Conservation (phyloP, 2,329 filamentous ascomycete species). For the Pleoardoris graminearum region DNA sequence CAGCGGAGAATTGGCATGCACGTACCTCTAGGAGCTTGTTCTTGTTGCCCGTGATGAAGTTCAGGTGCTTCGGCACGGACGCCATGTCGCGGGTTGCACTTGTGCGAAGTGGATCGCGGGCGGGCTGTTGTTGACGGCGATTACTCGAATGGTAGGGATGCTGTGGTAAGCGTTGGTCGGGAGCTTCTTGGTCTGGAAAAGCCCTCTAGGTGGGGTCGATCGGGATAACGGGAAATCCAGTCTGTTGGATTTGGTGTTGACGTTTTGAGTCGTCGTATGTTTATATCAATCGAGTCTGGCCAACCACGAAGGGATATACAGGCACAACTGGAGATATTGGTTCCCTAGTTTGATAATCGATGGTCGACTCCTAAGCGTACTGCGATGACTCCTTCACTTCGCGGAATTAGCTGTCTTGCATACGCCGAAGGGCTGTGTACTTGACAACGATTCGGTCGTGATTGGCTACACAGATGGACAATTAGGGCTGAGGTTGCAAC, state of each 20-base stretch:
- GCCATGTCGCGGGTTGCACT: constrained; percentile 12
- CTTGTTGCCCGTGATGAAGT: constrained; percentile 96
- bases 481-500: constrained; percentile 17
- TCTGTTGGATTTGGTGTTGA: too few species aligned
- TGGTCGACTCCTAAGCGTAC: constrained; percentile 8
- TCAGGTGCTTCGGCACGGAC: constrained; percentile 59
- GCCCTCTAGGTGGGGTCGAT: constrained; percentile 9
- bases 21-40: constrained; percentile 80
- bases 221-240: too few species aligned
- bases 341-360: constrained; percentile 17
- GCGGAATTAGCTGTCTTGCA: constrained; percentile 20
- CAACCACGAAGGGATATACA: not conserved
- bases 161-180: constrained; percentile 12
- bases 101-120: not conserved
- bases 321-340: not conserved
- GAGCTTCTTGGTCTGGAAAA: constrained; percentile 20
- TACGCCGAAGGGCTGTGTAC: not conserved
- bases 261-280: not conserved
- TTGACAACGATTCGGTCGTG: not conserved
- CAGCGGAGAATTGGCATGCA: not conserved
- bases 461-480: constrained; percentile 3
- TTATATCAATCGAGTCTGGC: constrained; percentile 5
- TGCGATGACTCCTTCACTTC: constrained; percentile 7
- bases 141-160: constrained; percentile 13
- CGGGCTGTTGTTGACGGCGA: constrained; percentile 4